Percentiles rank a stretch among this genome's conserved stretches.
Evolutionary conservation across 345 rosid genomes (phyloP).

Genomic region (Stellera chamaejasme): DNA sequence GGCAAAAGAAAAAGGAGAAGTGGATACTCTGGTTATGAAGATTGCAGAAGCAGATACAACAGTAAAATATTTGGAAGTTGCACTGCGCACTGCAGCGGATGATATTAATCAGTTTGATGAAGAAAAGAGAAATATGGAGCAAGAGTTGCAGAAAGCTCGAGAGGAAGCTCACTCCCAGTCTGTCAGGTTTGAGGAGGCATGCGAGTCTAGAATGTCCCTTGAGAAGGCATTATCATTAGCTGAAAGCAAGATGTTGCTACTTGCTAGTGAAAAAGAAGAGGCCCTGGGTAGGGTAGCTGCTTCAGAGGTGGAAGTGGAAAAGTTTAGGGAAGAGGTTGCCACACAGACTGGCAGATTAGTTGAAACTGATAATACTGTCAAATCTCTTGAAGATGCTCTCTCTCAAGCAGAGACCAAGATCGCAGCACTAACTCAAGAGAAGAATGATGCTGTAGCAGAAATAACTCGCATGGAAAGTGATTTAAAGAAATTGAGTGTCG

Average conservation of each 20-base stretch:
- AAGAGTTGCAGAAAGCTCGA: conserved; percentile 47
- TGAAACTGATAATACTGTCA: conserved; percentile 48
- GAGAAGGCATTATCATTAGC: conserved; percentile 59
- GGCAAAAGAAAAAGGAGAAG: conserved; percentile 40
- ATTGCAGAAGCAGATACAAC: conserved; percentile 41
- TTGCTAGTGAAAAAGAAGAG: conserved; percentile 65
- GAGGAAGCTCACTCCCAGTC: conserved; percentile 42
- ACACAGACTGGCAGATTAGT: conserved; percentile 40
- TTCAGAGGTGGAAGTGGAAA: conserved; percentile 48
- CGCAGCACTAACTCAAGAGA: conserved; percentile 41
- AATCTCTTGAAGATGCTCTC: conserved; percentile 54
- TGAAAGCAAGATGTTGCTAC: conserved; percentile 41
- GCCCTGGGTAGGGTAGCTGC: conserved; percentile 41
- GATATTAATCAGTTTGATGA: conserved; percentile 35
- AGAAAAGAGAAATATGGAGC: conserved; percentile 48
- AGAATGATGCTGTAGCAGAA: conserved; percentile 26
- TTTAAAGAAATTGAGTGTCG: conserved; percentile 48
- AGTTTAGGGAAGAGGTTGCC: conserved; percentile 37
- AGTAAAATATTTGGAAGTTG: conserved; percentile 42
- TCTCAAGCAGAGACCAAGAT: conserved; percentile 45
- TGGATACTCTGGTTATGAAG: conserved; percentile 26
- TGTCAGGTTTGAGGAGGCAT: conserved; percentile 42
- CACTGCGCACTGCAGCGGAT: conserved; percentile 43
- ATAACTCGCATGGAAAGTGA: conserved; percentile 43
- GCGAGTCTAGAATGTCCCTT: conserved; percentile 40